Base-by-base conservation (phyloP, 345 rosid genomes). In the Acer negundo region DNA sequence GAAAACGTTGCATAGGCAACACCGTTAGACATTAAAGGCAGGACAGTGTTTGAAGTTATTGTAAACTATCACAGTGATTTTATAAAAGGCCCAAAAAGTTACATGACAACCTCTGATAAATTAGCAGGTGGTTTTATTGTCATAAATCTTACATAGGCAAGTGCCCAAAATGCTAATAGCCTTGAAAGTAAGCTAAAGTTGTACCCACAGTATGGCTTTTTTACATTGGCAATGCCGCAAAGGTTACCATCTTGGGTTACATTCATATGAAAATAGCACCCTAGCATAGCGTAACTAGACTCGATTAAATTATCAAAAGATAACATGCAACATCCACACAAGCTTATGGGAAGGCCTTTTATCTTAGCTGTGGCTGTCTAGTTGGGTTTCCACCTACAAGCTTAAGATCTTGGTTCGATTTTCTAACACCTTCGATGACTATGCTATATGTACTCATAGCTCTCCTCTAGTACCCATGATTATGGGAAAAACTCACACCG, bases 321-420 rank as follows among this genome's bases (percentile, higher is more conserved):
- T 20, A 20, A 44, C 56, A 46, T 44, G 56, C 49, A n/a, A 69
- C 72, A 49, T 24, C 61, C 40, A 49, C 73, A 69, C 61, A 69
- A 49, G 61, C 20, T 20, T 16, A 23, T 11, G 58, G 19, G 35
- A 49, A 69, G 17, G 42, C 7, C 61, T 42, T 68, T 12, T 44
- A 47, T 47, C 38, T 46, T 19, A 47, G 22, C 2, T 44, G 12
- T 44, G 51, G 9, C 59, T 24, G 13, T 47, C 10, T 23, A 15
- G 38, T 23, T 47, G 40, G 38, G 13, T 19, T 1, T 26, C 26
- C 73, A 23, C 20, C 61, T 47, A 49, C 47, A 22, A 23, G 53
- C 0, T 49, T 15, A 24, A 69, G 31, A 31, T 7, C 13, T 24
- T 24, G 5, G 61, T 69, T 11, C 12, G 6, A 49, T 49, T 49